Evolutionary conservation across 768 basidiomycete genomes (phyloP), one percentile per base, ranked within the genome.

Genomic region (Megacollybia marginata): DNA sequence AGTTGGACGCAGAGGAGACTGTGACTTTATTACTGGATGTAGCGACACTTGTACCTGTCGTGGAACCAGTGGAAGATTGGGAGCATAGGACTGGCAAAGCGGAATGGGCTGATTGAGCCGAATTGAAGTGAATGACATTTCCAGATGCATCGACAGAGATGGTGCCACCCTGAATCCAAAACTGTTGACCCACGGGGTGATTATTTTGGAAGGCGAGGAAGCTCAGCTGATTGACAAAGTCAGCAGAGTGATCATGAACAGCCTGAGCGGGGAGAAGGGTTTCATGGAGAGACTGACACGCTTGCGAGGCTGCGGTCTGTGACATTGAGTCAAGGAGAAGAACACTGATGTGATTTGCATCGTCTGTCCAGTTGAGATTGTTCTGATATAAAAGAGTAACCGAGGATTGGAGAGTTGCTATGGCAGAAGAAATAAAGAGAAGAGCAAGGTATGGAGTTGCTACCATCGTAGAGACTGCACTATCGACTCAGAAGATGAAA

Each of bases 331-430:
- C 44, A 13, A 36, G 33, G 28, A 56, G 20, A 10, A 56, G 49
- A 15, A 56, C 48, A 2, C 48, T 42, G 31, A 48, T 47, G 20
- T 48, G 28, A 33, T 56, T 52, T 11, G 49, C 49, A 7, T 38
- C 48, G 10, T 48, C 55, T 62, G 15, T 51, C 63, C 65, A 66
- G 51, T 67, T 60, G 11, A 68, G 59, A 35, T 67, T 61, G 44
- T 66, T 67, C 57, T 67, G 67, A 50, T 63, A 62, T 10, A 65
- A 54, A 32, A 68, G 54, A 2, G 58, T 60, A 31, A 68, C 42
- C 53, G 56, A 18, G 18, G 38, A 36, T 10, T 36, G 35, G 16
- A 36, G 38, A 40, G 15, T 40, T 3, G 38, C 38, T 13, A 8
- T 13, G 8, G 38, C 18, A 40, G 4, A 40, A 40, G 38, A 40